Base-by-base conservation (phyloP, 75 land plant species). In the Cryptomeria japonica region DNA sequence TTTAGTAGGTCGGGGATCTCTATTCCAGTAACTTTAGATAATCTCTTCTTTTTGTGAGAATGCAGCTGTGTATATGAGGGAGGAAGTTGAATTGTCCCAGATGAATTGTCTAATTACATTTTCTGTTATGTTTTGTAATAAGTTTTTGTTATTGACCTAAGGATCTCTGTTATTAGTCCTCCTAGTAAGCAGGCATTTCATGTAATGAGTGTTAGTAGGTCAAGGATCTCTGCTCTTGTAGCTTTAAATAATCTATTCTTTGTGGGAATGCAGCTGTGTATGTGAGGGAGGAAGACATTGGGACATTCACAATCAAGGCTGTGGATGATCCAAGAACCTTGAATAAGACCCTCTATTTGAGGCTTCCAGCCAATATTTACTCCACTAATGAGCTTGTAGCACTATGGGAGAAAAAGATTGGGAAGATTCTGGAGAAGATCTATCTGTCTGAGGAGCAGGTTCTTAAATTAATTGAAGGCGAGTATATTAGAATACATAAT, bases 371-470 rank as follows among this genome's bases (percentile, higher is more conserved):
- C 6, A 89, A 89, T 28, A 89, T 34, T 37, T 34, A 77, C 22
- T 70, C 89, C 6, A 38, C 28, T 32, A 76, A 72, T 34, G 89
- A 89, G 89, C 76, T 89, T 44, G 42, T 77, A 36, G 89, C 34
- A 6, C 19, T 87, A 1, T 89, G 89, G 89, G 89, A 89, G 84
- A 64, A 55, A 32, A 72, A 70, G 15, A 89, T 51, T 11, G 90
- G 91, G 34, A 84, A 93, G 85, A 87, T 55, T 61, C 90, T 89
- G 16, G 64, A 89, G 15, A 91, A 83, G 78, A 19, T 1, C 39
- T 89, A 91, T 39, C 58, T 91, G 14, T 79, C 86, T 3, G 90
- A 91, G 79, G 88, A 91, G 16, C 88, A 91, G 85, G 32, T 91
- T 16, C 79, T 89, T 16, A 89, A 89, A 61, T 76, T 56, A 1